These are phyloP conservation scores for Citrullus mucosospermus DNA, from an alignment of 306 rosid species.

Conservation along the genomic window DNA sequence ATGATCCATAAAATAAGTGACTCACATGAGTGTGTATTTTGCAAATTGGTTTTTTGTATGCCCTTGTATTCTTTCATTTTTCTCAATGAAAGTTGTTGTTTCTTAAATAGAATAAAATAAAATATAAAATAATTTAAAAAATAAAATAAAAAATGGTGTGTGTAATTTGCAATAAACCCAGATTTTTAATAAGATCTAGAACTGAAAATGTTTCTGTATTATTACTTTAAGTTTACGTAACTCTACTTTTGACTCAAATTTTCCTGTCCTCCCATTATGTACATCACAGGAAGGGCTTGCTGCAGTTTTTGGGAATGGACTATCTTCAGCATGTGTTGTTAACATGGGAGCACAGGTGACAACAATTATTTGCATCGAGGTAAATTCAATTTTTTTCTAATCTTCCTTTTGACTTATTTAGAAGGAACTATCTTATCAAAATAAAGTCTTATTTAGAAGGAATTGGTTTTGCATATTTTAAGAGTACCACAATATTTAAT, in stretches of 20 bases:
- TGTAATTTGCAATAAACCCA: not conserved
- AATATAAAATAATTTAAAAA: too few relatives aligned
- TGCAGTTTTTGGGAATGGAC: constrained; percentile 90
- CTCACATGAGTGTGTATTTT: not conserved
- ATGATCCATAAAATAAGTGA: not conserved
- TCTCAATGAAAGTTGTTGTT: too few relatives aligned
- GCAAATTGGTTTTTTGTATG: too few relatives aligned
- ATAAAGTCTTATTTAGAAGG: not conserved
- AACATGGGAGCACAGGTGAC: constrained; percentile 91
- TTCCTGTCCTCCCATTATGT: not conserved
- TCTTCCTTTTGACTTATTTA: not conserved
- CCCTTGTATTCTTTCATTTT: too few relatives aligned
- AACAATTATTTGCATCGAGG: constrained; percentile 89
- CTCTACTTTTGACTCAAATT: not conserved
- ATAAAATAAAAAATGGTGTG: too few relatives aligned
- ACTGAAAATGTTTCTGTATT: not conserved
- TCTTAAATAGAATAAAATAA: too few relatives aligned
- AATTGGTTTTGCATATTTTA: not conserved
- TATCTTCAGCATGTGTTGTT: constrained; percentile 87
- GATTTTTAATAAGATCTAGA: not conserved
- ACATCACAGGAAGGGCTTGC: constrained; percentile 81
- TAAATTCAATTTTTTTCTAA: constrained; percentile 18
- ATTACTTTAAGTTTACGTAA: not conserved
- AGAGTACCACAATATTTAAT: not conserved
- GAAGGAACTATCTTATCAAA: not conserved